These are phyloP conservation scores for Pichia phayaonensis DNA, from an alignment of 805 yeast species.

Conservation along the genomic window DNA sequence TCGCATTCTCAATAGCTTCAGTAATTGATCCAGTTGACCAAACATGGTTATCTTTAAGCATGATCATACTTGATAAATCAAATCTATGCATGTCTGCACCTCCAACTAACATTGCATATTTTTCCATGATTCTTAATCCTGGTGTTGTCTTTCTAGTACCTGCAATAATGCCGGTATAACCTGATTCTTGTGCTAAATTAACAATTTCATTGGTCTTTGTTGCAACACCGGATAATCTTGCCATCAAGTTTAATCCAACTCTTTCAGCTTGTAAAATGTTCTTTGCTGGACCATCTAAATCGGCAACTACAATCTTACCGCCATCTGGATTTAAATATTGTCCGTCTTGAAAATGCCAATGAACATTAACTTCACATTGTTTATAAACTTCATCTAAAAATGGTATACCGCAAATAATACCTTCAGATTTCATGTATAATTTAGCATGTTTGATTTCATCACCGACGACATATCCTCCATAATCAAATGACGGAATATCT, in stretches of 20 bases:
- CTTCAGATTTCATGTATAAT: conserved; percentile 71
- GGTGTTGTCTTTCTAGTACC: conserved; percentile 98
- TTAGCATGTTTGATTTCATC: conserved; percentile 61
- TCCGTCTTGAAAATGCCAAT: conserved; percentile 76
- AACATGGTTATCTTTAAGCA: conserved; percentile 91
- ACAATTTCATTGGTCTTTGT: conserved; percentile 58
- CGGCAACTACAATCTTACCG: conserved; percentile 67
- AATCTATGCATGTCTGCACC: conserved; percentile 91
- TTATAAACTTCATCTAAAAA: conserved; percentile 78
- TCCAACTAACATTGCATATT: conserved; percentile 91
- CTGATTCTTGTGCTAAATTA: conserved; percentile 53
- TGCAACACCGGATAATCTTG: conserved; percentile 84
- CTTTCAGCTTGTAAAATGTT: conserved; percentile 78
- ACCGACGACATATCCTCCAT: conserved; percentile 95
- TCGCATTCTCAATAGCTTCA: conserved; percentile 68
- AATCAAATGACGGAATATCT: conserved; percentile 90
- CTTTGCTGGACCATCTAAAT: conserved; percentile 72
- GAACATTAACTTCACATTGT: conserved; percentile 64
- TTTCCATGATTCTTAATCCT: conserved; percentile 80
- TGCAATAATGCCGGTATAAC: conserved; percentile 79
- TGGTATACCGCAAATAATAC: conserved; percentile 79
- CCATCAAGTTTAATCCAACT: conserved; percentile 71
- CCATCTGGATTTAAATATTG: conserved; percentile 37
- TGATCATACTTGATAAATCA: conserved; percentile 88
- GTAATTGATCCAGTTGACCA: conserved; percentile 92